Base-by-base conservation (phyloP, 306 rosid species). In the Quercus engelmannii region DNA sequence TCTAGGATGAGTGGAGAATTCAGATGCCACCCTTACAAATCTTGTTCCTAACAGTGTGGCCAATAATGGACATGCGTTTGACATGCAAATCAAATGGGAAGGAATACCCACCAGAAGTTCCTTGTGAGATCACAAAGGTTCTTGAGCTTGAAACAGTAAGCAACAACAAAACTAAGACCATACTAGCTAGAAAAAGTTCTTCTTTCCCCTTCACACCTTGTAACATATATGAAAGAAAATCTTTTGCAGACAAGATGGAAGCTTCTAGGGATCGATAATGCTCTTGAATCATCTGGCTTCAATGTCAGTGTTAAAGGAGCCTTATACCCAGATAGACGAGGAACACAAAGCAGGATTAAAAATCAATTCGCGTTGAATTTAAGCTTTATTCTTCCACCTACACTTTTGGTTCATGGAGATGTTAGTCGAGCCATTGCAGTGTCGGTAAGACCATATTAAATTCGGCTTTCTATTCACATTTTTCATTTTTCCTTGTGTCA, bases 1-100 rank as follows among this genome's bases (percentile, higher is more conserved):
- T 81, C 73, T 74, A 90, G 94, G 87, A 81, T 76, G 94, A 86
- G 54, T 82, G 90, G 90, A 90, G 88, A 75, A 41, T 86, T 10
- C 63, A 81, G 28, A 71, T 73, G 81, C 87, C 84, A 75, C 74
- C 85, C 4, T 71, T 86, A n/a, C 76, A 88, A 49, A 25, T 77
- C 71, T 65, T 90, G 69, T 86, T 86, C 80, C 18, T 86, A 35
- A 74, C 69, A 51, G 14, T 85, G 26, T 68, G 65, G 19, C 85
- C 89, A 83, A 38, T 59, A 7, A 55, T 85, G 51, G 81, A 83
- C 73, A 73, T 86, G 5, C 85, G 59, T 58, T 61, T 86, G 54
- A 79, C 33, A 68, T 62, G 80, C 82, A 90, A 88, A 84, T 83
- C 89, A 21, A 79, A 64, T 56, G 88, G 89, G 11, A 83, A 88